Base-by-base conservation (phyloP, 306 rosid genomes). In the Vigna reflexopilosa region DNA sequence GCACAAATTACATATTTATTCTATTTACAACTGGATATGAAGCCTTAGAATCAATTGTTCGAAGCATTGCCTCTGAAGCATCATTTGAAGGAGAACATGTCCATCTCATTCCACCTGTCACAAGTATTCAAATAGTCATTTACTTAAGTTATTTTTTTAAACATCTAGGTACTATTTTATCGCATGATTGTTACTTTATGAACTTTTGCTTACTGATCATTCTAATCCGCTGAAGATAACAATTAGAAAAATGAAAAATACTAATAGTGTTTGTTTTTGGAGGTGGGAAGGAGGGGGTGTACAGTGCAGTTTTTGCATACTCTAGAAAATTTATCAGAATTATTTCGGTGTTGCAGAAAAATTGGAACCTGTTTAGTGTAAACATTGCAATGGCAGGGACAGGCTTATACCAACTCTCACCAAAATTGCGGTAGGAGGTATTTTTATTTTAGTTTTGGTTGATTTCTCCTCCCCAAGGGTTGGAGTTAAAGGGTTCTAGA, bases 311-410 rank as follows among this genome's bases (percentile, higher is more conserved):
- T 67, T 30, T 70, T 67, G 20, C 50, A 22, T 38, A 69, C 54
- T 61, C 61, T 70, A 67, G 48, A 50, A 70, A 48, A 61, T 49
- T 69, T 17, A 20, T 57, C 36, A 40, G 42, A 72, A 40, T 26
- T 42, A 16, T 80, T 72, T 13, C 1, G 58, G 13, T 74, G 19
- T 78, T 86, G 89, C 97, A 95, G 99, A 95, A 91, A 78, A 95
- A 93, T 80, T 95, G 98, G 99, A 95, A 95, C 79, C 93, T 93
- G 34, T 88, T 95, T 82, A n/a, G n/a, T n/a, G 98, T 93, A 26
- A 93, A 86, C 20, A 9, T 95, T 61, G 99, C 98, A 72, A 95
- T 95, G 99, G 97, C 96, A 58, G 90, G 85, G 62, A 95, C 98
- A 4, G 98, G 99, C 73, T 19, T 93, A 65, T 95, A 93, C 86